Base-by-base conservation (phyloP, 2,329 filamentous ascomycete genomes). In the Trichoderma sp. region DNA sequence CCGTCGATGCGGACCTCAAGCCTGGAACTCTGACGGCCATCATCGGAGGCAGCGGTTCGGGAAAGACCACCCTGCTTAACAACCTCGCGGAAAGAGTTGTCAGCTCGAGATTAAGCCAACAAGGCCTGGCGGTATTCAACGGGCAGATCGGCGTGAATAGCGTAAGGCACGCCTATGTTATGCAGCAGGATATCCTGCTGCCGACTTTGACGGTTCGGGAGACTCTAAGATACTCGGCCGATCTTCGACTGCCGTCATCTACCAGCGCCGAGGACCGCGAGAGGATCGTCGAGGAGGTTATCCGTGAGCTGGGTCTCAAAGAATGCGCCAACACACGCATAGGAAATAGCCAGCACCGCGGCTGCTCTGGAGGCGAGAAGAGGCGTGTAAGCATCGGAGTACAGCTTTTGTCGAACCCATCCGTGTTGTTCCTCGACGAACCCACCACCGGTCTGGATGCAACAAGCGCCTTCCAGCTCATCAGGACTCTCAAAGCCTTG, bases 341-440 rank as follows among this genome's bases (percentile, higher is more conserved):
- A 67, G 92, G 92, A 1, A 91, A 90, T 75, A 88, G 87, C 71
- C 86, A 88, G 65, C 91, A 93, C 76, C 90, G 92, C 60, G 92
- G 92, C 0, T 94, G 92, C 76, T 94, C 91, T 60, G 92, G 93
- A 0, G 93, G 92, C 3, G 93, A 95, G 79, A 94, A 94, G 83
- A 85, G 92, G 73, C 84, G 92, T 36, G 91, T 91, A 0, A 93
- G 91, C 74, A 92, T 95, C 62, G 92, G 92, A 3, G 92, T 95
- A 5, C 92, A 94, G 80, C 84, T 95, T 71, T 83, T 95, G n/a
- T 89, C 91, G 5, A 95, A 94, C 77, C 92, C 93, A 1, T 93
- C 91, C 6, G 87, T 95, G 1, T 82, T 95, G 7, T 94, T 93
- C 79, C 86, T 94, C 26, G 93, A 95, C 76, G 93, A 95, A 76